Conservation (phyloP, 2,329 filamentous ascomycete species). For the Ophiostoma sp. region DNA sequence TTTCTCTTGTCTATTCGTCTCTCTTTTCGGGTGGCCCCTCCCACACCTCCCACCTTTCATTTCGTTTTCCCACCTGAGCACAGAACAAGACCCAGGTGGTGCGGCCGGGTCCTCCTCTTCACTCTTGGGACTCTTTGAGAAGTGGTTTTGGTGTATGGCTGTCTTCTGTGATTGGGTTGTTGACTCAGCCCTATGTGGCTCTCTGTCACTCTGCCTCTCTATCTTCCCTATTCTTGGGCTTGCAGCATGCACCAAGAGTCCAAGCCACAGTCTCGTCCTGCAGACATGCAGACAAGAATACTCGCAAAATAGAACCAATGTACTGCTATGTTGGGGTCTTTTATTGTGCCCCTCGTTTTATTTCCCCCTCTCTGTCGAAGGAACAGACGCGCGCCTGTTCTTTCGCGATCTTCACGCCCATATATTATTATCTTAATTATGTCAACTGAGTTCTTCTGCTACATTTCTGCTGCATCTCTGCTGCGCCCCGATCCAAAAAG, state of each 20-base stretch:
- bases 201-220: neutral
- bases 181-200: constrained; percentile 30
- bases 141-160: neutral
- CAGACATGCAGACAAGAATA: neutral
- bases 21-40: neutral
- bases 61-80: neutral
- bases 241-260: neutral
- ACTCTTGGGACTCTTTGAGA: neutral
- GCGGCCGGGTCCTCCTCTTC: constrained; percentile 2
- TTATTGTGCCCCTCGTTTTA: neutral
- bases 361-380: neutral
- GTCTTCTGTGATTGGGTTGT: neutral
- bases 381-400: constrained; percentile 18
- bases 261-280: constrained; percentile 23
- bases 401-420: neutral
- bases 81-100: neutral
- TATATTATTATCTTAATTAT: neutral
- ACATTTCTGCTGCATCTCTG: neutral
- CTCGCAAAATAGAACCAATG: neutral
- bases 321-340: neutral
- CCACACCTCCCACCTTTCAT: neutral
- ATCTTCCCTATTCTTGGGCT: neutral
- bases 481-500: constrained; percentile 24
- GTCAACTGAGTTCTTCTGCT: neutral
- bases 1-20: neutral